phyloP scores from a whole-genome alignment of 495 filamentous ascomycete genomes.

The Penicillium bovifimosum region DNA sequence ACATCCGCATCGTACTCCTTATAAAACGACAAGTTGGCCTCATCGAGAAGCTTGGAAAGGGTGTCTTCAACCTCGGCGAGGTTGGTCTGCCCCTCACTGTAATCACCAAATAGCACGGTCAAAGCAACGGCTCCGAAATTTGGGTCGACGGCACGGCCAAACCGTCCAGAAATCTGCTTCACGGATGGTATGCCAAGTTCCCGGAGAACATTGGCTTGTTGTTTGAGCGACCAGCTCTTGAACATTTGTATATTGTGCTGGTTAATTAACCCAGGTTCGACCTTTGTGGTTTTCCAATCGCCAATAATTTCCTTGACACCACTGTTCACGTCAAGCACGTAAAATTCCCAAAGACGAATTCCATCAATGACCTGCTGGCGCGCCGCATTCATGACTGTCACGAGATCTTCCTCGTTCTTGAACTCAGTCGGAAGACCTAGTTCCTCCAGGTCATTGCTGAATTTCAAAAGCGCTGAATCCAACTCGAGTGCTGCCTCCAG shows the following conservation, averaged over 20 bases:
- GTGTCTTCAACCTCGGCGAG: conserved; percentile 37
- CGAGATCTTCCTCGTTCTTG: conserved; percentile 64
- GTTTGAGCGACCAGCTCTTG: conserved; percentile 48
- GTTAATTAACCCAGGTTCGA: conserved; percentile 32
- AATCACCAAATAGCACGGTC: conserved; percentile 62
- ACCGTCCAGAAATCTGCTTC: conserved; percentile 73
- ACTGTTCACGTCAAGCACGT: conserved; percentile 72
- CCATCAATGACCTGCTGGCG: conserved; percentile 72
- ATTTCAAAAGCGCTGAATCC: conserved; percentile 77
- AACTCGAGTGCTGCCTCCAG: conserved; percentile 81
- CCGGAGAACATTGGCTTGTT: conserved; percentile 57
- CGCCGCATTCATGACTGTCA: conserved; percentile 75
- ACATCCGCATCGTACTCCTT: conserved; percentile 83
- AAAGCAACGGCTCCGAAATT: conserved; percentile 62
- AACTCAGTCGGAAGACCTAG: conserved; percentile 71
- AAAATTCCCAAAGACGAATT: conserved; percentile 88
- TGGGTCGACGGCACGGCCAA: conserved; percentile 63
- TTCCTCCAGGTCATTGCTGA: conserved; percentile 59
- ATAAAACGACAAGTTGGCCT: conserved; percentile 82
- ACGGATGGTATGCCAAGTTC: conserved; percentile 60
- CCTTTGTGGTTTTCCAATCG: conserved; percentile 60
- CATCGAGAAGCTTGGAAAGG: conserved; percentile 63
- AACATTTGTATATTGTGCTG: conserved; percentile 39
- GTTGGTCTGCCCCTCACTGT: conserved; percentile 44
- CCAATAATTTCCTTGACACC: conserved; percentile 62